phyloP scores from a whole-genome alignment of 2,329 filamentous ascomycete genomes.

The Phialocephala sp. region DNA sequence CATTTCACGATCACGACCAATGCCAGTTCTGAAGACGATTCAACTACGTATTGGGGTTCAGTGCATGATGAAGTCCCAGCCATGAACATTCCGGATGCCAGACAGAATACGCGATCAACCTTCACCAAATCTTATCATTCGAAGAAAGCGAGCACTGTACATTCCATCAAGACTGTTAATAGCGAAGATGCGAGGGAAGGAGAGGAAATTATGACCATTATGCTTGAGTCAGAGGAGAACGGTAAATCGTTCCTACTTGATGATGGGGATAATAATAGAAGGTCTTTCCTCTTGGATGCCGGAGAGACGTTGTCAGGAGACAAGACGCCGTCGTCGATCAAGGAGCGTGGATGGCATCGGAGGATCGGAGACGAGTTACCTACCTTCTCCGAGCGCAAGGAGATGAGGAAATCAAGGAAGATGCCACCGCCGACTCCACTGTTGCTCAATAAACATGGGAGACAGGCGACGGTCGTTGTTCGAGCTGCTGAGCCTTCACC shows the following conservation, averaged over 20 bases:
- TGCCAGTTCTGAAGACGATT: constrained; percentile 48
- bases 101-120: constrained; percentile 49
- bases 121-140: constrained; percentile 42
- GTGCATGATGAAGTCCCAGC: constrained; percentile 55
- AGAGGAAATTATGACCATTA: constrained; percentile 51
- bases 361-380: constrained; percentile 64
- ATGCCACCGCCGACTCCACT: constrained; percentile 63
- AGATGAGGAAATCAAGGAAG: constrained; percentile 53
- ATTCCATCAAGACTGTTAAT: constrained; percentile 14
- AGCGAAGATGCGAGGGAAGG: constrained; percentile 28
- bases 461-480: constrained; percentile 51
- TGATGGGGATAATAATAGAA: constrained; percentile 32
- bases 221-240: constrained; percentile 48
- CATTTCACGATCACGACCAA: constrained; percentile 41
- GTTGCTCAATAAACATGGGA: constrained; percentile 51
- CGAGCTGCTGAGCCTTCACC: constrained; percentile 43
- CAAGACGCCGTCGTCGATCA: constrained; percentile 25
- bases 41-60: constrained; percentile 55
- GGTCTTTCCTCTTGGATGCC: constrained; percentile 41
- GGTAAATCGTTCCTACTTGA: constrained; percentile 33
- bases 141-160: constrained; percentile 6
- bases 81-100: constrained; percentile 51
- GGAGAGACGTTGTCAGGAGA: constrained; percentile 33
- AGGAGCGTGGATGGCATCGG: constrained; percentile 53
- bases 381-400: constrained; percentile 61